Conservation (phyloP, 2,329 filamentous ascomycete genomes). For the Fusarium miscanthi region DNA sequence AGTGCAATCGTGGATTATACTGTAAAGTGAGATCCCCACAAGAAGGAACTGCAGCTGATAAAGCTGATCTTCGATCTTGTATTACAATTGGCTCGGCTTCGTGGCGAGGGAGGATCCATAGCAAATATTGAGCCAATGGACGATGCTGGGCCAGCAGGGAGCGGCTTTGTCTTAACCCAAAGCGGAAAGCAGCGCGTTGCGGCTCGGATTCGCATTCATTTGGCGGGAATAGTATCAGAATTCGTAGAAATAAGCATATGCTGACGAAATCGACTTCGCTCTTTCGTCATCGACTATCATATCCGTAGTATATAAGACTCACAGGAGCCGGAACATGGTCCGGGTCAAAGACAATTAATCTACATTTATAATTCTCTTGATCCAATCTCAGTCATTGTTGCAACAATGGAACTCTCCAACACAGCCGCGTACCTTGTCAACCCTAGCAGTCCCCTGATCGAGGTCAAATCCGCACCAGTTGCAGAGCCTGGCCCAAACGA, state of each 20-base stretch:
- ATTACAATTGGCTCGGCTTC: background rate
- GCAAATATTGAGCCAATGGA: rapidly evolving
- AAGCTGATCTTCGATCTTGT: no score
- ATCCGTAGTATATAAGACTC: background rate
- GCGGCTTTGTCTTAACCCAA: rapidly evolving
- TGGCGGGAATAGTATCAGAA: background rate
- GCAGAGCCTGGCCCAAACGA: background rate
- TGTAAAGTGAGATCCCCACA: no score
- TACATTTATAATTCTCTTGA: no score
- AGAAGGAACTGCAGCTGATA: no score
- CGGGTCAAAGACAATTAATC: rapidly evolving
- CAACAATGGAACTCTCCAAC: background rate
- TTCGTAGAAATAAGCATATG: background rate
- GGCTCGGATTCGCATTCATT: background rate
- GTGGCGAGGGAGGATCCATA: rapidly evolving
- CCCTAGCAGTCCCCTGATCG: background rate
- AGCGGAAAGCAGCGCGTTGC: background rate
- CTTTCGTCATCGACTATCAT: background rate
- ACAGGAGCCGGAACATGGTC: rapidly evolving
- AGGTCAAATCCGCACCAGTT: background rate
- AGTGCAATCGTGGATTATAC: no score
- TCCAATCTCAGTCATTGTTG: rapidly evolving
- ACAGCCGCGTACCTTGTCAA: slow-evolving; percentile 3
- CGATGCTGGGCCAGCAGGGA: rapidly evolving
- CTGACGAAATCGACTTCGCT: rapidly evolving